phyloP scores from a whole-genome alignment of 2,329 filamentous ascomycete species.

The Hymenoscyphus fraxineus region DNA sequence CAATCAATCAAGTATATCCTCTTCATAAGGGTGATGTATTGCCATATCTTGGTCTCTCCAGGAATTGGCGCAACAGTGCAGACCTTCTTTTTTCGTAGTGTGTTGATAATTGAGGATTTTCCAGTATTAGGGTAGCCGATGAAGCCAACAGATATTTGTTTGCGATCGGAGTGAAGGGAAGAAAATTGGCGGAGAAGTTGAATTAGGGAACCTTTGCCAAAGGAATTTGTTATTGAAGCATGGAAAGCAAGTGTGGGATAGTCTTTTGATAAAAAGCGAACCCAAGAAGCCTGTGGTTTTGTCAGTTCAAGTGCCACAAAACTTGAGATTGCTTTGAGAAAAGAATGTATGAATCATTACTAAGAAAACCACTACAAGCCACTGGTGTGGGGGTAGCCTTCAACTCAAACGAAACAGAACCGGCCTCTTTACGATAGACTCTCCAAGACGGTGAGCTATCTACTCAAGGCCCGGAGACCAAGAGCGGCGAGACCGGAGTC shows the following conservation, averaged over 20 bases:
- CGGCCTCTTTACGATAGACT: slow-evolving; percentile 61
- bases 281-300: slow-evolving; percentile 76
- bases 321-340: slow-evolving; percentile 6
- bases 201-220: slow-evolving; percentile 93
- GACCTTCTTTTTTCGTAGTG: slow-evolving; percentile 88
- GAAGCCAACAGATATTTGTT: slow-evolving; percentile 86
- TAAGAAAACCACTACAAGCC: slow-evolving; percentile 85
- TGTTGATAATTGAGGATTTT: slow-evolving; percentile 97
- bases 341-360: slow-evolving; percentile 89
- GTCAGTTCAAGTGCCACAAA: slow-evolving; percentile 1
- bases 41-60: slow-evolving; percentile 97
- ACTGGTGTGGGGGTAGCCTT: slow-evolving; percentile 69
- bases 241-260: slow-evolving; percentile 94
- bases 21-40: slow-evolving; percentile 95
- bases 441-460: slow-evolving; percentile 85
- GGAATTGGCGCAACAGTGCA: slow-evolving; percentile 92
- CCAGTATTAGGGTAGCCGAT: slow-evolving; percentile 84
- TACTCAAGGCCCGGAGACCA: slow-evolving; percentile 63
- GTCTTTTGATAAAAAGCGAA: slow-evolving; percentile 80
- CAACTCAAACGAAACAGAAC: slow-evolving; percentile 97
- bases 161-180: slow-evolving; percentile 80
- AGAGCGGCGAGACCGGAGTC: slow-evolving; percentile 64
- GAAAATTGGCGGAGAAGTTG: slow-evolving; percentile 91
- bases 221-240: slow-evolving; percentile 90
- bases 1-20: slow-evolving; percentile 94